Evolutionary conservation across 352 stramenopile genomes (phyloP), one percentile per base, ranked within the genome.

Genomic region (Globisporangium parvum): DNA sequence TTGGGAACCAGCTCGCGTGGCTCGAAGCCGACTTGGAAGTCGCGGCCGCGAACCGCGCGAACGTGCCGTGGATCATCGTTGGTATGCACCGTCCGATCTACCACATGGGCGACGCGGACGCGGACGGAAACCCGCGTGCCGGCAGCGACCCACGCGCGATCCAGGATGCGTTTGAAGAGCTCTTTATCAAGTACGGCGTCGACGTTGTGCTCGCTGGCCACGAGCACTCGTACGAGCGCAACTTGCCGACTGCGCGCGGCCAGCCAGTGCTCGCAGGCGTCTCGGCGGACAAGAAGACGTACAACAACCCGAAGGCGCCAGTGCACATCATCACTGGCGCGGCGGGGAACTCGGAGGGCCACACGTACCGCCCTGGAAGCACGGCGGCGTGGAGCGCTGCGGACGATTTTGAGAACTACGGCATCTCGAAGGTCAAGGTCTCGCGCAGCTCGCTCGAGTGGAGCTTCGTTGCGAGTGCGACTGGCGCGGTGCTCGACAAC

Each of bases 181-280:
- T 96, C 10, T 78, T 97, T 26, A 63, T 93, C 51, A 87, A 90
- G 63, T 93, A 91, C 77, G 68, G 77, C 21, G 87, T 97, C 10
- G 86, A 96, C 47, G 60, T 96, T 2, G 88, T 95, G 28, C 53
- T 97, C 26, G 68, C 77, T 1, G 88, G 88, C 12, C 89, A 97
- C 63, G 65, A 91, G 24, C 89, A 97, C 63, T 81, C 74, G 42
- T 97, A 94, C 60, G 80, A 96, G 59, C 74, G 87, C 5, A 69
- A 88, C 6, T 65, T 85, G 5, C 85, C 85, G 2, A 73, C 90
- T 39, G 65, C 61, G 1, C 65, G 77, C 17, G 69, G 60, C 55
- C 60, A 69, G 21, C 53, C 70, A 3, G 62, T 91, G 0, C 51
- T 69, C 17, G 57, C 68, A 14, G 80, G 75, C 14, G 73, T 88